Base-by-base conservation (phyloP, 257 asterid species). In the Petunia secreta region DNA sequence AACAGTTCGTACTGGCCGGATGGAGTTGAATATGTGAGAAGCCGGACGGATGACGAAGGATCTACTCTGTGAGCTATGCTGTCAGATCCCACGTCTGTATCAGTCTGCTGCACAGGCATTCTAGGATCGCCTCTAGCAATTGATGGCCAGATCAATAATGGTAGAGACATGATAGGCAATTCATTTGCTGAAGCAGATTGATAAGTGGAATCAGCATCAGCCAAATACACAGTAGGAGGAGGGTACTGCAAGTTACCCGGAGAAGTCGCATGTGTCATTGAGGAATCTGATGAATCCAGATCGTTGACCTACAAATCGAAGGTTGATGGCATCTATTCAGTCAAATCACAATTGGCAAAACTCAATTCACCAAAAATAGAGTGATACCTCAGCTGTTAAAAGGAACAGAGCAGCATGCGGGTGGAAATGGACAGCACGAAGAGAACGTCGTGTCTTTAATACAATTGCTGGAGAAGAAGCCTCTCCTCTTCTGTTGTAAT, bases 341-440 rank as follows among this genome's bases (percentile, higher is more conserved):
- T 34, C 54, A 80, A 25, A 73, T 25, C 63, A 80, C 15, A 54
- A 52, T n/a, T 43, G 25, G 25, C 68, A 25, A 43, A 67, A 6
- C 36, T 62, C 55, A 16, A 36, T 50, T 75, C 62, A 73, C 68
- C 80, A 59, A 85, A 63, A 83, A 57, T 38, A 76, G 79, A 85
- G 8, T 78, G 77, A 75, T 91, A 95, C 99, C 98, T 96, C 99
- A 57, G 99, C 99, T 69, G 99, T 94, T 79, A 96, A 87, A 85
- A 96, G 99, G 82, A 94, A 91, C 25, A 98, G 99, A 13, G 99
- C 97, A 78, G 88, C 97, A 84, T 91, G 89, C 4, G 99, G 98
- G 80, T 93, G 99, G 86, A 95, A 95, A 90, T 95, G 99, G 81
- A 95, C 97, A 46, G 99, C 99, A 76, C 99, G 95, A 46, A 95